A percentile compares a stretch with the other conserved stretches of the same genome.
Evolutionary conservation across 2,329 filamentous ascomycete genomes (phyloP).

Genomic region (Sclerotinia spermophila): DNA sequence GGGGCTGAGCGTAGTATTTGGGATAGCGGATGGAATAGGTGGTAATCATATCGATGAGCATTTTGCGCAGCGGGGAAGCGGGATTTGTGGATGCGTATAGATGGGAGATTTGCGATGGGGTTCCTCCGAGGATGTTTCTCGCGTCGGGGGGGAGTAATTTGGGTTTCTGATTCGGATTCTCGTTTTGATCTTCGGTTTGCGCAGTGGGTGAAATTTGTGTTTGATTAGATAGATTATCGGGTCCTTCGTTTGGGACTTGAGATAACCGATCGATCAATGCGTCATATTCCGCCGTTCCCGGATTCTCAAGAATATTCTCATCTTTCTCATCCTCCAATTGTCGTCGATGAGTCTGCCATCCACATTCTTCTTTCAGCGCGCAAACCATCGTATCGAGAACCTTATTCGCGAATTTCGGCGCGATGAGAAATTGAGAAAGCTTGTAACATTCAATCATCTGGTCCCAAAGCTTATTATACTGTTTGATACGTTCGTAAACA

Average conservation of each 20-base stretch:
- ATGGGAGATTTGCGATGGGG: background rate
- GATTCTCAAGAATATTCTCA: background rate
- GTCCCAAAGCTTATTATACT: background rate
- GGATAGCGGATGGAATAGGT: background rate
- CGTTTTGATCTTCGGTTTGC: background rate
- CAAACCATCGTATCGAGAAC: background rate
- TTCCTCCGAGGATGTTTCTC: background rate
- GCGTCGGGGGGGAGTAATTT: background rate
- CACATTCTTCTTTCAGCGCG: background rate
- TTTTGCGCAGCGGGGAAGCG: background rate
- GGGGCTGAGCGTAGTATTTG: background rate
- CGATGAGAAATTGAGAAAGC: background rate
- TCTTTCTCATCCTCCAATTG: background rate
- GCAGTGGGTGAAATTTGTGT: background rate
- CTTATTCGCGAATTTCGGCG: background rate
- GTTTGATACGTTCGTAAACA: background rate
- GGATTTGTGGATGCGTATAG: background rate
- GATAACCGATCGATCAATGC: background rate
- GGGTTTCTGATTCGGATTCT: background rate
- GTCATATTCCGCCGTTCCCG: background rate
- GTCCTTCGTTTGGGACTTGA: background rate
- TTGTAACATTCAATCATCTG: background rate
- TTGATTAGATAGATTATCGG: background rate
- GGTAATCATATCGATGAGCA: background rate
- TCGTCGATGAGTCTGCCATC: background rate